These are phyloP conservation scores for Agaricales sp. DNA, from an alignment of 1,284 basidiomycete genomes.

Conservation along the genomic window DNA sequence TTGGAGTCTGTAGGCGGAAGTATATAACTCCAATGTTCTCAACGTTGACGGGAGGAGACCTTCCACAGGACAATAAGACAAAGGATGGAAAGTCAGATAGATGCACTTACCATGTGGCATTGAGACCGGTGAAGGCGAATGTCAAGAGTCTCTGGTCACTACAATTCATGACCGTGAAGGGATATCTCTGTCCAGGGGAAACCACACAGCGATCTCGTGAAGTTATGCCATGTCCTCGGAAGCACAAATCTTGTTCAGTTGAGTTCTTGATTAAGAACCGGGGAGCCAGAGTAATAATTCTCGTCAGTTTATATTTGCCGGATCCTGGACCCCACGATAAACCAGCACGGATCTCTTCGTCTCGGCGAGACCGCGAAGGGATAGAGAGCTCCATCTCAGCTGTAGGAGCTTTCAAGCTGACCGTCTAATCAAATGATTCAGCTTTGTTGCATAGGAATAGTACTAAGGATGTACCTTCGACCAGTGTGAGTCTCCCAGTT, in stretches of 20 bases:
- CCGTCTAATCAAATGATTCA: conserved; percentile 32
- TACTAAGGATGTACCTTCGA: conserved; percentile 54
- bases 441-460: conserved; percentile 3
- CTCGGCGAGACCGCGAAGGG: conserved; percentile 52
- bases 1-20: conserved; percentile 50
- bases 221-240: conserved; percentile 78
- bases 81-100: conserved; percentile 3
- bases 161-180: conserved; percentile 63
- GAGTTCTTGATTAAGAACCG: conserved; percentile 89
- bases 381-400: conserved; percentile 84
- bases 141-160: conserved; percentile 69
- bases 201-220: conserved; percentile 63
- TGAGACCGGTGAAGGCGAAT: conserved; percentile 77
- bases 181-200: conserved; percentile 57
- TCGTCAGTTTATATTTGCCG: conserved; percentile 95
- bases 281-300: conserved; percentile 88
- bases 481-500: conserved; percentile 84
- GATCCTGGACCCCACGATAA: conserved; percentile 89
- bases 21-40: conserved; percentile 85
- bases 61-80: conserved; percentile 20
- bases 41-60: conserved; percentile 90
- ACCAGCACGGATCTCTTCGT: conserved; percentile 82
- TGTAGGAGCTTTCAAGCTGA: conserved; percentile 85
- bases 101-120: conserved; percentile 68
- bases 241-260: conserved; percentile 58